Evolutionary conservation across 108 stramenopile species (phyloP).

Genomic region (Cyclotella sp.): DNA sequence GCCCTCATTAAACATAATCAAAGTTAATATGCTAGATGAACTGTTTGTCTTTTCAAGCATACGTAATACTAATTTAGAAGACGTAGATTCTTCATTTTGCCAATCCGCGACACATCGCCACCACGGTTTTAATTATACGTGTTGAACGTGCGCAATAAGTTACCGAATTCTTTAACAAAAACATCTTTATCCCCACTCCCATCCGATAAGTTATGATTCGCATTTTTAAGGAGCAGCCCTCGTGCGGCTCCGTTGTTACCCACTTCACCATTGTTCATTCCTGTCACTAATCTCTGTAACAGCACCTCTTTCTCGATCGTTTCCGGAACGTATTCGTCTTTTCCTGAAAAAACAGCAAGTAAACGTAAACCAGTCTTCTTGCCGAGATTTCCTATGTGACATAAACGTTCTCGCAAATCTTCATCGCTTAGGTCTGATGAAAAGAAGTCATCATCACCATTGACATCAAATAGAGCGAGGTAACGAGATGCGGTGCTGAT

Average conservation of each 20-base stretch:
- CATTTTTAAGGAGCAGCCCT: conserved; percentile 59
- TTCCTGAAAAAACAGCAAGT: conserved; percentile 83
- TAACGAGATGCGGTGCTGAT: conserved; percentile 82
- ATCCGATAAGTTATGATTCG: conserved; percentile 83
- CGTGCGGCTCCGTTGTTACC: conserved; percentile 38
- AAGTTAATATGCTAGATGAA: neutral
- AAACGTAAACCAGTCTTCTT: conserved; percentile 45
- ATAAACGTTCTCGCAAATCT: conserved; percentile 68
- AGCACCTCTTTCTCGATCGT: conserved; percentile 60
- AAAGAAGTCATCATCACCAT: conserved; percentile 94
- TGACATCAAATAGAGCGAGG: conserved; percentile 72
- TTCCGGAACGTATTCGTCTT: conserved; percentile 89
- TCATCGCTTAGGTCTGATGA: conserved; percentile 88
- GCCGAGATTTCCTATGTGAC: conserved; percentile 61
- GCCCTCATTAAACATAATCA: no score
- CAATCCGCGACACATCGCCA: neutral
- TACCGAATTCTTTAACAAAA: conserved; percentile 71
- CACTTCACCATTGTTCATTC: conserved; percentile 66
- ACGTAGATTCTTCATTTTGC: neutral
- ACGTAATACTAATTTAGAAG: no score
- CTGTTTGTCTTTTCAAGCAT: no score
- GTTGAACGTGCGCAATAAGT: conserved; percentile 28
- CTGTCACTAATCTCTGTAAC: conserved; percentile 69
- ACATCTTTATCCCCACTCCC: conserved; percentile 49
- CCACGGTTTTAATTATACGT: neutral